Evolutionary conservation across 352 stramenopile species (phyloP).

Genomic region (Phytophthora pisi): DNA sequence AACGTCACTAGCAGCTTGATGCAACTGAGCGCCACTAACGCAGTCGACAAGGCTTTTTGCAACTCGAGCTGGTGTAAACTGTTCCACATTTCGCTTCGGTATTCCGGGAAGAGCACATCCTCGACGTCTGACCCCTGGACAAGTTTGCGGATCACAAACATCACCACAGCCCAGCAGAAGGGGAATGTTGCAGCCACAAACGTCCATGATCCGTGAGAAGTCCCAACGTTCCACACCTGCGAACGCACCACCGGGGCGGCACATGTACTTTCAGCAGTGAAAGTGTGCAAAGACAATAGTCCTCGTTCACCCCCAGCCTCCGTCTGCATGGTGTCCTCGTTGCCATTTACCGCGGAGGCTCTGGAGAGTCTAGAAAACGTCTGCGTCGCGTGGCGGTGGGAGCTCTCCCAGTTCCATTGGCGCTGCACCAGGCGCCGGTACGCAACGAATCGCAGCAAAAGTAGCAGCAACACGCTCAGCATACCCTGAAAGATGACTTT

Average conservation of each 20-base stretch:
- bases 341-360: conserved; percentile 2
- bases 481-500: conserved; percentile 45
- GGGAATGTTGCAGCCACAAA: conserved; percentile 47
- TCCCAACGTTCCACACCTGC: conserved; percentile 29
- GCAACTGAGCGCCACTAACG: conserved; percentile 44
- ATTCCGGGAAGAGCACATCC: conserved; percentile 23
- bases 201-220: conserved; percentile 60
- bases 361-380: conserved; percentile 38
- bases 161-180: conserved; percentile 37
- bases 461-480: conserved; percentile 22
- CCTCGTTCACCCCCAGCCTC: background rate
- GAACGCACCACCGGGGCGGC: conserved; percentile 17
- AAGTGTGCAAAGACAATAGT: conserved; percentile 31
- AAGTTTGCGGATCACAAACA: conserved; percentile 21
- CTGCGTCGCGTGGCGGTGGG: conserved; percentile 35
- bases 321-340: background rate
- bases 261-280: conserved; percentile 16
- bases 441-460: conserved; percentile 47
- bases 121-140: conserved; percentile 5
- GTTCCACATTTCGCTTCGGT: conserved; percentile 9
- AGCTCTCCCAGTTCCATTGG: conserved; percentile 54
- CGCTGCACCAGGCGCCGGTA: conserved; percentile 45
- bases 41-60: conserved; percentile 41
- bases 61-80: conserved; percentile 34
- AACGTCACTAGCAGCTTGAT: conserved; percentile 51